These are phyloP conservation scores for Colletotrichum camelliae DNA, from an alignment of 2,329 filamentous ascomycete genomes.

Conservation along the genomic window DNA sequence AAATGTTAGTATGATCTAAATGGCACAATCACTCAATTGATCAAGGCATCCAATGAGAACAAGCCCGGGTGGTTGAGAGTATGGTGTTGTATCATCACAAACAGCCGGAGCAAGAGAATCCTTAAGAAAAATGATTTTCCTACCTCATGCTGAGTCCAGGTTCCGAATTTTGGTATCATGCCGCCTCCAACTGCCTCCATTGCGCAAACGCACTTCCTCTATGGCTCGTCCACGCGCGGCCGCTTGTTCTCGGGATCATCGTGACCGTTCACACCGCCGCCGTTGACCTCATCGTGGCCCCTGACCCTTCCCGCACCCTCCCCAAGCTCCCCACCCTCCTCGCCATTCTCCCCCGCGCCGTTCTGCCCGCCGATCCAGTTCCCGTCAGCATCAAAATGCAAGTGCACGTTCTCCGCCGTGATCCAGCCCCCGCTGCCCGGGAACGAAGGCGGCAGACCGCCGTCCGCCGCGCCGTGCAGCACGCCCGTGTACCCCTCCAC, in stretches of 20 bases:
- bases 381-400: slow-evolving; percentile 82
- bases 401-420: slow-evolving; percentile 86
- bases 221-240: slow-evolving; percentile 43
- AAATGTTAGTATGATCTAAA: background rate
- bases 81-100: background rate
- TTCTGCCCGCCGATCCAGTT: slow-evolving; percentile 69
- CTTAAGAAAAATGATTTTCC: background rate
- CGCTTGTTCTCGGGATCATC: slow-evolving; percentile 53
- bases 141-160: background rate
- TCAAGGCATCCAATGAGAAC: background rate
- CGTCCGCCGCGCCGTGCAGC: slow-evolving; percentile 49
- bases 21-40: background rate
- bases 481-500: slow-evolving; percentile 64
- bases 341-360: slow-evolving; percentile 41
- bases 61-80: accelerated
- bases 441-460: slow-evolving; percentile 68
- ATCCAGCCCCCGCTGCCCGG: slow-evolving; percentile 84
- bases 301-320: slow-evolving; percentile 68
- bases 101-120: background rate
- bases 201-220: background rate
- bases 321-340: slow-evolving; percentile 58
- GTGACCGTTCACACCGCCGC: slow-evolving; percentile 47
- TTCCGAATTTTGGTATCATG: slow-evolving; percentile 10
- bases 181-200: background rate
- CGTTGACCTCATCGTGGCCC: slow-evolving; percentile 58